Evolutionary conservation across 192 early-diverging fungal species (phyloP).

Genomic region (Lunasporangiospora selenospora): DNA sequence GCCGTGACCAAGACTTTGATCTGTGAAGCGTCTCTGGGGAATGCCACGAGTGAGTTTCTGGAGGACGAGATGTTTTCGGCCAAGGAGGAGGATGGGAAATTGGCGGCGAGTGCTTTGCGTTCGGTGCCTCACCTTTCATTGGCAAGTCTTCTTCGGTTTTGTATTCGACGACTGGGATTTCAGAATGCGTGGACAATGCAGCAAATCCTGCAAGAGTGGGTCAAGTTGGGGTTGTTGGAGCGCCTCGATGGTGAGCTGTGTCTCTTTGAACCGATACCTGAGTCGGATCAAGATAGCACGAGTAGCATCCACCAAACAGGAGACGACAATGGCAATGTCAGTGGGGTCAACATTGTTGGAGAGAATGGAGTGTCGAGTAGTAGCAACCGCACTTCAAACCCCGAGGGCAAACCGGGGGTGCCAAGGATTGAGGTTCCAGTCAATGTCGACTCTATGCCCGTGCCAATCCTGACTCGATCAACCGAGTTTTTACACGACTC

Average conservation of each 20-base stretch:
- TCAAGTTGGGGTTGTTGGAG: conserved; percentile 62
- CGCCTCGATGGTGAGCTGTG: conserved; percentile 51
- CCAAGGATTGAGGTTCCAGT: no score
- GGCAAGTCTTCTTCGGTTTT: conserved; percentile 15
- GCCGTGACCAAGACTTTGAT: conserved; percentile 51
- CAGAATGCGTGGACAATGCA: conserved; percentile 29
- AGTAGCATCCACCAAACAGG: no score
- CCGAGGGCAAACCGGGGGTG: no score
- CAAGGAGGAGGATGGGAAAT: conserved; percentile 13
- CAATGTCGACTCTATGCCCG: no score
- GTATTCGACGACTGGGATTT: conserved; percentile 45
- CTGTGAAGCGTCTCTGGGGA: not conserved
- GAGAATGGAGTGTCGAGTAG: no score
- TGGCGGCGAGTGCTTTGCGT: conserved; percentile 20
- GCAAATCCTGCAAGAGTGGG: conserved; percentile 59
- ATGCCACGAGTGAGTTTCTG: not conserved
- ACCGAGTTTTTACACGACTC: conserved; percentile 21
- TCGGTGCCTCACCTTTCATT: conserved; percentile 7
- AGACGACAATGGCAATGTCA: no score
- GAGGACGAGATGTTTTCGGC: conserved; percentile 20
- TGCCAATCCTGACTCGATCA: no score
- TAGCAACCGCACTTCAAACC: no score
- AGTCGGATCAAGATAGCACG: no score
- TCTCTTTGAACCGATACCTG: conserved; percentile 31
- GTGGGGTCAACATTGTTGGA: no score